A percentile compares a stretch with the other conserved stretches of the same genome.
Conservation (phyloP, 2,329 filamentous ascomycete genomes). For the Beauveria bassiana region DNA sequence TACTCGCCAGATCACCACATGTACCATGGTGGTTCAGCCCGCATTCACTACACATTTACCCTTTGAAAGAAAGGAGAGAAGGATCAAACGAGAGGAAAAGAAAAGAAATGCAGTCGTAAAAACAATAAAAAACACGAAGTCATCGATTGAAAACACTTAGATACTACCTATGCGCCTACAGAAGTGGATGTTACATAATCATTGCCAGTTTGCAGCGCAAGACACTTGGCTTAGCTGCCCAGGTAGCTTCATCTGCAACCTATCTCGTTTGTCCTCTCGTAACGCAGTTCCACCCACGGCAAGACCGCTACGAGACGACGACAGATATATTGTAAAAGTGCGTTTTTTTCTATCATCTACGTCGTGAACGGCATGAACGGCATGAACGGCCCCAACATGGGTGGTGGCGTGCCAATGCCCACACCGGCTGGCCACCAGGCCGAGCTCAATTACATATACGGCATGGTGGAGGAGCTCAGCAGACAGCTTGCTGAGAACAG, state of each 20-base stretch:
- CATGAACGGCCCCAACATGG: slow-evolving; percentile 40
- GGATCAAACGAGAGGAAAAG: not conserved
- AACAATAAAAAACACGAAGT: not conserved
- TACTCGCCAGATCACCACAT: not conserved
- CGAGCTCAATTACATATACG: slow-evolving; percentile 61
- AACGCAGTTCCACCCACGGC: not conserved
- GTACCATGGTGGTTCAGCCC: not conserved
- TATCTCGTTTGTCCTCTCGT: not conserved
- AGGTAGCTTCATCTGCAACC: not conserved
- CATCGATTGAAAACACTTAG: not conserved
- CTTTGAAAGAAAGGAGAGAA: too few species aligned
- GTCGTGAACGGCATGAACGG: slow-evolving; percentile 34
- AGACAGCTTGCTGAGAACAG: slow-evolving; percentile 55
- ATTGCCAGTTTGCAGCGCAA: not conserved
- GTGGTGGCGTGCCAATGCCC: slow-evolving; percentile 42
- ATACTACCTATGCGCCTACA: not conserved
- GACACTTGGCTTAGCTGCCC: not conserved
- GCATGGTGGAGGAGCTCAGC: slow-evolving; percentile 60
- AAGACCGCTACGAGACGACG: not conserved
- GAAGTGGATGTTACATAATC: slow-evolving; percentile 1
- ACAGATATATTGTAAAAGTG: not conserved
- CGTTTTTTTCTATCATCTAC: too few species aligned
- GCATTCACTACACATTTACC: not conserved
- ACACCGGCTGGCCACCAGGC: slow-evolving; percentile 61
- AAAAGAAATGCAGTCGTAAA: not conserved